Base-by-base conservation (phyloP, 1,284 basidiomycete genomes). In the Schizophyllum commune region DNA sequence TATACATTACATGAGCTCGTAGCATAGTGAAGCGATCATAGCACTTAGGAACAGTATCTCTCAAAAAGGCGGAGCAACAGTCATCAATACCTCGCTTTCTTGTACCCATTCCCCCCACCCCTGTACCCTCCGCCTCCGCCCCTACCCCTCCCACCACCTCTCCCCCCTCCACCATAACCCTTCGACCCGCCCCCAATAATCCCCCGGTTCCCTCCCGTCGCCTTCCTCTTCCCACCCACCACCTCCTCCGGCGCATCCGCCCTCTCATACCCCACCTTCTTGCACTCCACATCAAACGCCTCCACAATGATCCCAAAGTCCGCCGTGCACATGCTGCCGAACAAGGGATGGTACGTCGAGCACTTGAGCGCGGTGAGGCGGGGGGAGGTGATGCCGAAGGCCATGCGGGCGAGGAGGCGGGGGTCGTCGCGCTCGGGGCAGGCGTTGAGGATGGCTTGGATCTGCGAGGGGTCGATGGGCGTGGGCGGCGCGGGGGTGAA, bases 371-470 rank as follows among this genome's bases (percentile, higher is more conserved):
- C 70, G 4, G 78, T 78, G 47, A 81, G 68, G 0, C 80, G 73
- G 1, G 80, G 80, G 5, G 77, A 79, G 0, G 75, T 75, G 61
- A 81, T 74, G 1, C 80, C 80, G 61, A 81, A 80, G 1, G 80
- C 80, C 71, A 81, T 75, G 15, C 79, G 76, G 5, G 80, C 78
- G 13, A 81, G 70, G 33, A 80, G 70, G 9, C 79, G 78, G 15
- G 79, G 76, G 62, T 83, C 81, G 65, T 83, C 80, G 39, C 80
- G 77, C 57, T 77, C 79, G 39, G 72, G 74, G 63, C 79, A 82
- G 11, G 74, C 75, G 21, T 65, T 63, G 21, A 81, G 71, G 59
- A 82, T 78, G n/a, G 71, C 71, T 39, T 68, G 61, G 60, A 79
- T 67, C 55, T 73, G 69, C 15, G 19, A 60, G 5, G 68, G 71